A percentile compares a stretch with the other conserved stretches of the same genome.
Evolutionary conservation across 768 basidiomycete genomes (phyloP).

Genomic region (Postia placenta): DNA sequence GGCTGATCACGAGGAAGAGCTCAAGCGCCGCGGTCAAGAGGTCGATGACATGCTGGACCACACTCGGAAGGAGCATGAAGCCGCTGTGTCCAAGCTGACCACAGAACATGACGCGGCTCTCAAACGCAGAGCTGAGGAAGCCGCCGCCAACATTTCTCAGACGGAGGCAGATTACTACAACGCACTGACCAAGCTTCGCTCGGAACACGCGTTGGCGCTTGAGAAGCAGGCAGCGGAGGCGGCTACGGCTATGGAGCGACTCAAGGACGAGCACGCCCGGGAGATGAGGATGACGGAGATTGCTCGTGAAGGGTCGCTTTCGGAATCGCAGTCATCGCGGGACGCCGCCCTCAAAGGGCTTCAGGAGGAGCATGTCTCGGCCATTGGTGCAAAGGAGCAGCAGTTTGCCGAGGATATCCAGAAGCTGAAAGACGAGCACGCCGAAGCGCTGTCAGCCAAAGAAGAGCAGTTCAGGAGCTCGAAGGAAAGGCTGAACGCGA

Average conservation of each 20-base stretch:
- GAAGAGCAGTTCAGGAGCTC: constrained; percentile 55
- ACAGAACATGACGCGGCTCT: constrained; percentile 52
- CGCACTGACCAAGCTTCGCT: constrained; percentile 68
- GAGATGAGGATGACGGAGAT: constrained; percentile 73
- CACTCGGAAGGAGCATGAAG: constrained; percentile 50
- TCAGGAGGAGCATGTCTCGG: constrained; percentile 66
- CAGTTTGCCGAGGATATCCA: constrained; percentile 62
- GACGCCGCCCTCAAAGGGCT: constrained; percentile 55
- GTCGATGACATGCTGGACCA: constrained; percentile 44
- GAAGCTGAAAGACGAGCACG: constrained; percentile 58
- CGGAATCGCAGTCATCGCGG: constrained; percentile 68
- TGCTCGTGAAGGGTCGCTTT: constrained; percentile 63
- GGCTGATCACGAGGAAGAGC: constrained; percentile 29
- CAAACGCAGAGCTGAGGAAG: constrained; percentile 57
- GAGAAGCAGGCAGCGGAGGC: constrained; percentile 56
- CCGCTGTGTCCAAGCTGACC: constrained; percentile 45
- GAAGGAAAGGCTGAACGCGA: constrained; percentile 53
- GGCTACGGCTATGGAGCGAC: constrained; percentile 56
- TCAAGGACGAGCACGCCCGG: constrained; percentile 71
- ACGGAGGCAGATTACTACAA: constrained; percentile 84
- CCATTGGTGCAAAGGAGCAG: constrained; percentile 59
- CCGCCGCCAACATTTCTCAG: constrained; percentile 49
- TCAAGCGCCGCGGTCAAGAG: constrained; percentile 50
- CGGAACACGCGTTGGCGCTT: constrained; percentile 62
- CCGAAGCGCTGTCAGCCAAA: constrained; percentile 43